Conservation (phyloP, 2,329 filamentous ascomycete genomes). For the Fusarium sp. region DNA sequence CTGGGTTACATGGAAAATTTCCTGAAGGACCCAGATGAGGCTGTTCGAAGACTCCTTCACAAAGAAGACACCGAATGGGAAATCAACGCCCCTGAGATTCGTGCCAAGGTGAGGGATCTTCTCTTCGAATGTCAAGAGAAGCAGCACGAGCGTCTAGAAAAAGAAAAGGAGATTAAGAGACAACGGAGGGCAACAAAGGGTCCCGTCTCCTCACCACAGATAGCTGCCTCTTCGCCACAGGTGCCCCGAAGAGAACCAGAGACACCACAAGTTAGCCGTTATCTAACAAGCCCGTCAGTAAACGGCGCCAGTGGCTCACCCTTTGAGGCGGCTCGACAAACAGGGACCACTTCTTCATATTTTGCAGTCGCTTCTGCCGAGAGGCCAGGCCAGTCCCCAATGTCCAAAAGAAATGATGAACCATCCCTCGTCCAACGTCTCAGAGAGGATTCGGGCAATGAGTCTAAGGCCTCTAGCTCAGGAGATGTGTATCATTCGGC, state of each 20-base stretch:
- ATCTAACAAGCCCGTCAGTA: constrained; percentile 1
- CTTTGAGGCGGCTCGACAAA: background rate
- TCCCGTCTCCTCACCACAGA: constrained; percentile 23
- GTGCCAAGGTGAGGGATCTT: constrained; percentile 71
- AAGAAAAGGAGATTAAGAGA: constrained; percentile 50
- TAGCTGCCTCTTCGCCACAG: constrained; percentile 29
- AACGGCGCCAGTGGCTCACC: constrained; percentile 4
- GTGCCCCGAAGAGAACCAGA: constrained; percentile 10
- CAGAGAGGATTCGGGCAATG: constrained; percentile 32
- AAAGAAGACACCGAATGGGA: constrained; percentile 61
- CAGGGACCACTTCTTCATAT: constrained; percentile 18
- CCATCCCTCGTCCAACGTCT: constrained; percentile 28
- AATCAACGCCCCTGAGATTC: constrained; percentile 69
- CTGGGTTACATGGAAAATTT: constrained; percentile 88
- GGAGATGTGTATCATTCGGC: constrained; percentile 36
- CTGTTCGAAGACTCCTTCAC: constrained; percentile 73
- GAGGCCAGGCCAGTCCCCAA: constrained; percentile 5
- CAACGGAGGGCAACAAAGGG: constrained; percentile 44
- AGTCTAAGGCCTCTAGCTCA: constrained; percentile 29
- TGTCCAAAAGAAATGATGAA: constrained; percentile 17
- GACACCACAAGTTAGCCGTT: constrained; percentile 18
- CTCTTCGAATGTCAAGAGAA: constrained; percentile 71
- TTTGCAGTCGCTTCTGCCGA: constrained; percentile 9
- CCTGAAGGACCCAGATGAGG: constrained; percentile 75
- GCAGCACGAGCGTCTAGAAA: constrained; percentile 59